Evolutionary conservation across 257 asterid species (phyloP).

Genomic region (Gentiana dahurica): DNA sequence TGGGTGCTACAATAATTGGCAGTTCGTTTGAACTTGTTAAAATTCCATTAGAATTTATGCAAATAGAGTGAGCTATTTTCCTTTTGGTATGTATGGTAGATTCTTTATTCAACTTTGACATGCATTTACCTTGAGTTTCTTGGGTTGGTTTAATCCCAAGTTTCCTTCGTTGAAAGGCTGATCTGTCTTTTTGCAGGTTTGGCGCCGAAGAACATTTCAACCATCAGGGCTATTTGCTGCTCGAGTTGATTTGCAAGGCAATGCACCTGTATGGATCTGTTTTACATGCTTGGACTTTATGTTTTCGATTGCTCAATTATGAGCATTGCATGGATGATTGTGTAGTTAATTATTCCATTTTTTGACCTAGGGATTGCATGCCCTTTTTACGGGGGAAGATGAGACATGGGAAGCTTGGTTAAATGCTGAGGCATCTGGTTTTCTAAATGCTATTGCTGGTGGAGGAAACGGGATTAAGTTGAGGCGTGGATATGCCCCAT

Average conservation of each 20-base stretch:
- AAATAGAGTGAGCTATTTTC: no score
- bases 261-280: constrained; percentile 46
- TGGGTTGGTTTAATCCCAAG: not conserved
- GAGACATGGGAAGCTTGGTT: constrained; percentile 99
- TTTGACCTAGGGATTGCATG: constrained; percentile 63
- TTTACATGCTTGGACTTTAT: constrained; percentile 9
- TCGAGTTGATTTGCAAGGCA: constrained; percentile 96
- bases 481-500: constrained; percentile 92
- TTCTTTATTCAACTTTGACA: no score
- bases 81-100: no score
- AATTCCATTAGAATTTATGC: no score
- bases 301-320: constrained; percentile 1
- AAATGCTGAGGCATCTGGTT: constrained; percentile 61
- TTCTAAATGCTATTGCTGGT: constrained; percentile 39
- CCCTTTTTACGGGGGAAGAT: constrained; percentile 95
- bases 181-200: constrained; percentile 40
- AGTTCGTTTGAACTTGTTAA: no score
- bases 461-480: constrained; percentile 51
- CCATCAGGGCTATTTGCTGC: constrained; percentile 98
- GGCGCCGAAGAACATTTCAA: constrained; percentile 96
- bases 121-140: not conserved
- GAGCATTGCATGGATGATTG: constrained; percentile 3
- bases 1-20: no score
- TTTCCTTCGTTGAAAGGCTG: not conserved
- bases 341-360: constrained; percentile 1